Base-by-base conservation (phyloP, 2,329 filamentous ascomycete genomes). In the Akanthomyces uredinophilus region DNA sequence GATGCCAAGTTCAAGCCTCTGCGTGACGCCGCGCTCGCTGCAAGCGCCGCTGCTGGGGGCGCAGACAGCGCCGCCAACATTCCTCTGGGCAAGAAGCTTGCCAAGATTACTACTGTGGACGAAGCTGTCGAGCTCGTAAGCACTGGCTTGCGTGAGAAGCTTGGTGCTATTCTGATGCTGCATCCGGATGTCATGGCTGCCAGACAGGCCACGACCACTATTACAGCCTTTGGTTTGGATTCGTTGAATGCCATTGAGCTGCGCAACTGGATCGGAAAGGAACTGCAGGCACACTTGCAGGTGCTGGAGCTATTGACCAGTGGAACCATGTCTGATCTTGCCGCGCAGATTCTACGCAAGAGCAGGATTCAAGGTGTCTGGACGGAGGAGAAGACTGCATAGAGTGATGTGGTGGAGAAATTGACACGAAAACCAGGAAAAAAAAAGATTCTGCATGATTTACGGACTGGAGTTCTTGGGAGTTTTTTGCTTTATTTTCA, bases 1-100 rank as follows among this genome's bases (percentile, higher is more conserved):
- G 83, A 86, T 54, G 80, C 78, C 59, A 84, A 83, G 68, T 85
- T 85, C 71, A 78, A 78, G 61, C 73, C 77, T 37, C 74, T 85
- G 29, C 77, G 77, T 14, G 70, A 77, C 7, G 68, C 67, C 2
- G 75, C 74, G 69, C 47, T 78, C 70, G 39, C 70, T 10, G 62
- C 65, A 14, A 66, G 66, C 22, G 51, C 62, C 10, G 66, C 65
- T 4, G 43, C 61, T 29, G 62, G 56, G 22, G 59, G 50, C n/a
- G 6, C 53, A 1, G 46, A 57, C 3, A 53, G 58, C 6, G 65
- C 64, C 5, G 60, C 61, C 5, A 63, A 63, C 37, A 18, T 67
- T 14, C 55, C 63, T 1, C 64, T 67, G 1, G 60, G 61, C n/a
- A 66, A 70, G 39, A 64, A 64, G 20, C 53, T 71, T 4, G 57